Base-by-base conservation (phyloP, 306 rosid genomes). In the Prunus persica region DNA sequence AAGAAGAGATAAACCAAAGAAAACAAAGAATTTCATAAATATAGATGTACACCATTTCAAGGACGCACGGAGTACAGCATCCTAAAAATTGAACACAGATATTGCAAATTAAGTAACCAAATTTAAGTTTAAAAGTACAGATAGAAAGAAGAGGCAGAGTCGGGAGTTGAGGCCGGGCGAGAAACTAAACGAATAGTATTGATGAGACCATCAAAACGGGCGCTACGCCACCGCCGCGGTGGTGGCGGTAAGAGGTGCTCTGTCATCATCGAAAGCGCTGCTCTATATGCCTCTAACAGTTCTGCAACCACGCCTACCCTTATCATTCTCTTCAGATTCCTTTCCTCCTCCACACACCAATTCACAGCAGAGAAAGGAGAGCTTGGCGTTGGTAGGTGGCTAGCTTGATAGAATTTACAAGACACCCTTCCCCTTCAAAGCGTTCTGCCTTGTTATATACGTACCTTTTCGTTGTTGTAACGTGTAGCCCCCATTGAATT, bases 291-390 rank as follows among this genome's bases (percentile, higher is more conserved):
- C n/a, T 70, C 86, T 22, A 91, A 70, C 47, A 91, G 82, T 88
- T 86, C 85, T 41, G 90, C 85, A 80, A 84, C 75, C 1, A 69
- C 55, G 73, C 76, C 91, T 78, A 84, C 90, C 90, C 84, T 84
- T 71, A 89, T 86, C 97, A 91, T 91, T 82, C 83, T 85, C 58
- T 74, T 62, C 16, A 14, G 27, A 28, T 79, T 15, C 15, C 55
- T 65, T 12, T 6, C 71, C 65, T 57, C 57, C 65, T 24, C 69
- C 16, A 12, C 62, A 43, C 34, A 3, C n/a, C 11, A 19, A 9
- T 7, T 32, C 4, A 5, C 3, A 43, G 50, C 11, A 28, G 64
- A 28, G 50, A 18, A 43, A 47, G 41, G 27, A 2, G 43, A 25
- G 7, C 25, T 69, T 47, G 60, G 8, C 41, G 41, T 49, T 58